These are phyloP conservation scores for Fusarium goolgardi DNA, from an alignment of 2,329 filamentous ascomycete genomes.

Conservation along the genomic window DNA sequence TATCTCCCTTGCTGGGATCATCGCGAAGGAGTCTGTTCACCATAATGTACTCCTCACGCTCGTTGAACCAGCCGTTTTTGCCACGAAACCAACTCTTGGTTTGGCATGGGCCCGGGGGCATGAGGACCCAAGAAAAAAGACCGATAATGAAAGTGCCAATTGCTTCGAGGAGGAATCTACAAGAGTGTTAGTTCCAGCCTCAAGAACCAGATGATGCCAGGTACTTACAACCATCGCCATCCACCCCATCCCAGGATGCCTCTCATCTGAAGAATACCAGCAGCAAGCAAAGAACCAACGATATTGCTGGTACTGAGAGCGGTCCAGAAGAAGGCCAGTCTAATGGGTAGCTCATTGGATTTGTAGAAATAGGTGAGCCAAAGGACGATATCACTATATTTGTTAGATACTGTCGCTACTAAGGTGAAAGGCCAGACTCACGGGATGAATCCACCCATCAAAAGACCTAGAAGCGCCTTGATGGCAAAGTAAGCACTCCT, in stretches of 20 bases:
- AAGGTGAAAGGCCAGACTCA: conserved; percentile 35
- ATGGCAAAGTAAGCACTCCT: conserved; percentile 55
- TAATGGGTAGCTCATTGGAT: conserved; percentile 73
- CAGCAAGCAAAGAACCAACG: conserved; percentile 62
- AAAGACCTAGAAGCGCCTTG: conserved; percentile 58
- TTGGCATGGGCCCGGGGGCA: conserved; percentile 60
- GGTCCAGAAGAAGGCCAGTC: conserved; percentile 77
- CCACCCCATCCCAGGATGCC: conserved; percentile 53
- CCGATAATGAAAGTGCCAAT: conserved; percentile 57
- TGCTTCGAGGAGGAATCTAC: conserved; percentile 64
- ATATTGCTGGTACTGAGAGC: conserved; percentile 69
- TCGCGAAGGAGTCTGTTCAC: conserved; percentile 70
- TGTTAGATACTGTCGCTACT: not conserved
- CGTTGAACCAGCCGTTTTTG: conserved; percentile 70
- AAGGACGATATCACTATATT: conserved; percentile 61
- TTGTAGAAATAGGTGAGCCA: conserved; percentile 84
- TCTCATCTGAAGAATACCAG: conserved; percentile 53
- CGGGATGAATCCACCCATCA: conserved; percentile 65
- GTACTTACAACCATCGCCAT: conserved; percentile 54
- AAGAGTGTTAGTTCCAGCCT: not conserved
- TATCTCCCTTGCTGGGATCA: conserved; percentile 70
- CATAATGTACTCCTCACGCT: conserved; percentile 70
- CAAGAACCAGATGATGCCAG: rapidly evolving
- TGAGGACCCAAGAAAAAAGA: conserved; percentile 58
- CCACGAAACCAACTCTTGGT: conserved; percentile 68